Evolutionary conservation across 108 stramenopile species (phyloP), one percentile per base, ranked within the genome.

Genomic region (Fragilaria crotonensis): DNA sequence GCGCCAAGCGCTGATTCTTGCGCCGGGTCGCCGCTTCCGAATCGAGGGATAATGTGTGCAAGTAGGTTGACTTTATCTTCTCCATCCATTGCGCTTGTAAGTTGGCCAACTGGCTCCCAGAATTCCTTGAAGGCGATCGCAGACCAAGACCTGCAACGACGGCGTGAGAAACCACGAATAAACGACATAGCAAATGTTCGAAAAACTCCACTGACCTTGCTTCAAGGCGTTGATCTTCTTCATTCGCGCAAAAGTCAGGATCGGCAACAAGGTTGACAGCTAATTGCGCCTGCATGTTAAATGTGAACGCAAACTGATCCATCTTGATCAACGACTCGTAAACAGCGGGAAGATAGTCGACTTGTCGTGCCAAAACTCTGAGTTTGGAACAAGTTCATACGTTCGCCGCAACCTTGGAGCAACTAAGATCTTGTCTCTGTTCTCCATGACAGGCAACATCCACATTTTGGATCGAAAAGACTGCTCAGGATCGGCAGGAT

Each of bases 51-150:
- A 46, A 93, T 67, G 58, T 88, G 83, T 29, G 84, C 72, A 19
- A 95, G 67, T 25, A 95, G 80, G 54, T 83, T 85, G 48, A 95
- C 83, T 55, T 91, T 87, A 22, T 93, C 94, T 48, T 90, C 88
- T 5, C 90, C 77, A 4, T 74, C 70, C 78, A 95, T 84, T 5
- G 74, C 73, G 7, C 66, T 71, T 19, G 95, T 95, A n/a, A 71
- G 48, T 64, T 81, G 72, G 33, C 95, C 95, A 7, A 95, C 78
- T 21, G 90, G 90, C 33, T 62, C 73, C 95, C 95, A 95, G 53
- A 95, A 87, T 45, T 88, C 75, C 2, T 72, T 64, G 23, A 75
- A n/a, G 92, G 87, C 31, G 72, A 81, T 5, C 78, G 71, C 60
- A 95, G 57, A 30, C 95, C 95, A 23, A 95, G 72, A 22, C 85